phyloP scores from a whole-genome alignment of 495 filamentous ascomycete genomes.

The Neurospora sp. region DNA sequence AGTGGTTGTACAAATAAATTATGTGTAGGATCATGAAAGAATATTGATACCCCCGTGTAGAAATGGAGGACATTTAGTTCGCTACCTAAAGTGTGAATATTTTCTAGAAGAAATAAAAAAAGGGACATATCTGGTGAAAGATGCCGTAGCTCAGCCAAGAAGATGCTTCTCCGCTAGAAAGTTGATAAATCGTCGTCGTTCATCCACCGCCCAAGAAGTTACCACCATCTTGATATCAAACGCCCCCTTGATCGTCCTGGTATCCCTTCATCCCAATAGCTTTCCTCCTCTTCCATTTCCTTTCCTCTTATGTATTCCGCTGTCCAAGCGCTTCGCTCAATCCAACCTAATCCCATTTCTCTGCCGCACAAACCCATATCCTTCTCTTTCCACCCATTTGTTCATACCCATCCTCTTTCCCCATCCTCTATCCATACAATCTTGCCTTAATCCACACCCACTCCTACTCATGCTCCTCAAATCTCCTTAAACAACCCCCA shows the following conservation, averaged over 20 bases:
- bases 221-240: not conserved
- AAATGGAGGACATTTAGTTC: not conserved
- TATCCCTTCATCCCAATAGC: not conserved
- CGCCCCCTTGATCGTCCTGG: not conserved
- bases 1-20: not conserved
- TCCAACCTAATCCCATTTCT: not conserved
- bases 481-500: conserved; percentile 67
- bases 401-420: not conserved
- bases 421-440: not conserved
- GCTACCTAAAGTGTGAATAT: not conserved
- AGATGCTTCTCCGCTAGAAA: not conserved
- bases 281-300: not conserved
- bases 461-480: conserved; percentile 1
- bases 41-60: not conserved
- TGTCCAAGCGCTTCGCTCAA: not conserved
- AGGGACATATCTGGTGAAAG: not conserved
- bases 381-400: not conserved
- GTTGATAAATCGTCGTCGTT: not conserved
- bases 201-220: not conserved
- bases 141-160: not conserved
- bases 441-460: not conserved
- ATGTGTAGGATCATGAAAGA: not conserved
- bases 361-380: not conserved
- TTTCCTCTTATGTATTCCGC: not conserved
- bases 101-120: not conserved